Evolutionary conservation across 805 yeast genomes (phyloP).

Genomic region (Saccharomycopsis schoenii): DNA sequence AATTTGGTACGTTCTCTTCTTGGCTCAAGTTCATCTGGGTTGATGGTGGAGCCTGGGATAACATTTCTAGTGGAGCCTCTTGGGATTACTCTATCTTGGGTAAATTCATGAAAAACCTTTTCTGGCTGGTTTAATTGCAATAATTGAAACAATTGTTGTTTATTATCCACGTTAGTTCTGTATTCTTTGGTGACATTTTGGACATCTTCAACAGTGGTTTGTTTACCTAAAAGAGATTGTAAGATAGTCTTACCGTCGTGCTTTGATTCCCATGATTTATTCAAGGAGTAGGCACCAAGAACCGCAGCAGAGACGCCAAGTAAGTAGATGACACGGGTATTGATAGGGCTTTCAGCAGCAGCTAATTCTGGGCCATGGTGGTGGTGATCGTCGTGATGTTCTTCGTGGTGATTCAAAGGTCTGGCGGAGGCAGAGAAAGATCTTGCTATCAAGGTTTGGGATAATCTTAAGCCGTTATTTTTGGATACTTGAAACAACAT

Average conservation of each 20-base stretch:
- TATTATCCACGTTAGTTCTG: constrained; percentile 1
- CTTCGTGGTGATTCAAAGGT: constrained; percentile 7
- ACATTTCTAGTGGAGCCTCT: constrained; percentile 13
- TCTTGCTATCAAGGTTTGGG: constrained; percentile 1
- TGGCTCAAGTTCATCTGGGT: constrained; percentile 12
- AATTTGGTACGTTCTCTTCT: constrained; percentile 17
- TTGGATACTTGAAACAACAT: neutral
- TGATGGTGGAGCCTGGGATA: constrained; percentile 14
- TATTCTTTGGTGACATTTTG: constrained; percentile 1
- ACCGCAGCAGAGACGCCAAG: constrained; percentile 6
- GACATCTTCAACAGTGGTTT: constrained; percentile 2
- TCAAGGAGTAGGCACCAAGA: constrained; percentile 8
- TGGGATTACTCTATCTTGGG: constrained; percentile 12
- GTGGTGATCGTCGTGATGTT: constrained; percentile 11
- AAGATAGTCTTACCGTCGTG: constrained; percentile 9
- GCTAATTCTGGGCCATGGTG: constrained; percentile 17
- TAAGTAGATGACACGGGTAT: constrained; percentile 6
- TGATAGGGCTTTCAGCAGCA: constrained; percentile 11
- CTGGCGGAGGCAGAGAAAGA: neutral
- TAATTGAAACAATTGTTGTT: constrained; percentile 9
- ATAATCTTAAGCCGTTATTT: neutral
- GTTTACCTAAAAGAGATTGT: constrained; percentile 7
- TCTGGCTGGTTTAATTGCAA: constrained; percentile 18
- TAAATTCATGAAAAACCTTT: constrained; percentile 15
- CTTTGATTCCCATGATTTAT: constrained; percentile 4